Percentiles rank a stretch among this genome's conserved stretches.
Evolutionary conservation across 2,329 filamentous ascomycete species (phyloP).

Genomic region (Hymenoscyphus linearis): DNA sequence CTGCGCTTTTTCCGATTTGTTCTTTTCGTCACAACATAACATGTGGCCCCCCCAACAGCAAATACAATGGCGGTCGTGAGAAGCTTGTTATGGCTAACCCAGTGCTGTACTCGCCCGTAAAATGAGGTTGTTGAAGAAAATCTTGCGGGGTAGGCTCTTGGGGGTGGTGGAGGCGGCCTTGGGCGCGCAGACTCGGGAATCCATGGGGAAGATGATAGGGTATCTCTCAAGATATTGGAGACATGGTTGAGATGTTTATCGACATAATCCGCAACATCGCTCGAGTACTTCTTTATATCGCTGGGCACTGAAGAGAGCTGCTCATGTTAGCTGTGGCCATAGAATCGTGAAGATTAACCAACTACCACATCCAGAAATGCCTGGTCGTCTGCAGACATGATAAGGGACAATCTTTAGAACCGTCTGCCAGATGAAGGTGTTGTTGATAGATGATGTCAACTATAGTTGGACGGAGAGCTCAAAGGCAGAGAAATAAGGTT

Average conservation of each 20-base stretch:
- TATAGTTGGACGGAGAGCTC: neutral
- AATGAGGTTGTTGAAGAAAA: conserved; percentile 30
- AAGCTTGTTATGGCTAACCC: conserved; percentile 68
- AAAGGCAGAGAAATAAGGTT: conserved; percentile 8
- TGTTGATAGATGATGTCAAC: neutral
- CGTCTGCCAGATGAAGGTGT: neutral
- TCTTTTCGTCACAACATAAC: conserved; percentile 34
- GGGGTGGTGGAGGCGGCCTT: conserved; percentile 41
- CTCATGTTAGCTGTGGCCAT: neutral
- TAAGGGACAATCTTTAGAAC: neutral
- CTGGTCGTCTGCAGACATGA: conserved; percentile 75
- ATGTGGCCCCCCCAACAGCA: conserved; percentile 60
- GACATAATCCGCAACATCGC: conserved; percentile 71
- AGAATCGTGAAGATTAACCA: conserved; percentile 27
- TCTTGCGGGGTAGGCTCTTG: conserved; percentile 30
- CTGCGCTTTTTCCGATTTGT: conserved; percentile 57
- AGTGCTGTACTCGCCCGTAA: conserved; percentile 58
- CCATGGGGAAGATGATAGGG: conserved; percentile 63
- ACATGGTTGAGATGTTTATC: conserved; percentile 76
- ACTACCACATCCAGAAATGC: conserved; percentile 70
- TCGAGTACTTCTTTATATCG: conserved; percentile 66
- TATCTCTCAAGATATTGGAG: conserved; percentile 64
- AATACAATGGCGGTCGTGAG: conserved; percentile 67
- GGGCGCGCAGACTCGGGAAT: conserved; percentile 64
- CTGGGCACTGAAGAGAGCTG: conserved; percentile 54